Percentiles rank a stretch among this genome's conserved stretches.
Conservation (phyloP, 2,329 filamentous ascomycete species). For the Diplodia sapinea region DNA sequence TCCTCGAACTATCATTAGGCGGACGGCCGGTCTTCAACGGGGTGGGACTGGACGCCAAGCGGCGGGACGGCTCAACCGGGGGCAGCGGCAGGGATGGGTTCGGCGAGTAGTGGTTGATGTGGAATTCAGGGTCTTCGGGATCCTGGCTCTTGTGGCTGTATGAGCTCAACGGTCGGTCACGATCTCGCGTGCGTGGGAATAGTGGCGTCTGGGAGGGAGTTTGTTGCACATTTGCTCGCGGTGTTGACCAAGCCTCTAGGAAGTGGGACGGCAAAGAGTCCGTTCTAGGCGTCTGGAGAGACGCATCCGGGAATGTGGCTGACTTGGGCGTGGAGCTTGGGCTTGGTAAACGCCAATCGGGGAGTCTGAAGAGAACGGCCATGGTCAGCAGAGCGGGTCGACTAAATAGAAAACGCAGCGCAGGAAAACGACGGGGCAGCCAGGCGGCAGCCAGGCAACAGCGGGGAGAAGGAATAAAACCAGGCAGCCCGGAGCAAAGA, state of each 20-base stretch:
- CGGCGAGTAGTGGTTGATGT: conserved; percentile 67
- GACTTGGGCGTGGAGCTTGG: conserved; percentile 57
- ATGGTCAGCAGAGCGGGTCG: conserved; percentile 24
- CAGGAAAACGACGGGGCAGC: neutral
- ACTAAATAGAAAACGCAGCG: conserved; percentile 1
- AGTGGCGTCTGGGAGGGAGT: conserved; percentile 51
- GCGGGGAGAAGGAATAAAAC: neutral
- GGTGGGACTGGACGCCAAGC: conserved; percentile 64
- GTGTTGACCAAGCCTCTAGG: conserved; percentile 57
- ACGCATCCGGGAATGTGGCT: conserved; percentile 47
- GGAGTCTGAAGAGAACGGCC: conserved; percentile 41
- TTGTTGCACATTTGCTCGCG: conserved; percentile 49
- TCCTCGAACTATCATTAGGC: conserved; percentile 1
- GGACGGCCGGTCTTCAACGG: conserved; percentile 39
- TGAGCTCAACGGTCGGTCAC: conserved; percentile 44
- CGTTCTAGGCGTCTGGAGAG: conserved; percentile 54
- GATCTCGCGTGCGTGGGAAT: conserved; percentile 45
- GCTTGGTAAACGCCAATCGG: conserved; percentile 58
- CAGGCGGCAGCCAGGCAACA: conserved; percentile 15
- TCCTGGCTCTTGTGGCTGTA: conserved; percentile 44
- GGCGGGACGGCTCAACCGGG: conserved; percentile 64
- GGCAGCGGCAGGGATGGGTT: conserved; percentile 61
- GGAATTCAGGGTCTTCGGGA: conserved; percentile 55
- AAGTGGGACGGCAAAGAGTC: conserved; percentile 53
- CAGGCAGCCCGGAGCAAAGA: neutral